Conservation (phyloP, 2,329 filamentous ascomycete species). For the Colletotrichum magnum region DNA sequence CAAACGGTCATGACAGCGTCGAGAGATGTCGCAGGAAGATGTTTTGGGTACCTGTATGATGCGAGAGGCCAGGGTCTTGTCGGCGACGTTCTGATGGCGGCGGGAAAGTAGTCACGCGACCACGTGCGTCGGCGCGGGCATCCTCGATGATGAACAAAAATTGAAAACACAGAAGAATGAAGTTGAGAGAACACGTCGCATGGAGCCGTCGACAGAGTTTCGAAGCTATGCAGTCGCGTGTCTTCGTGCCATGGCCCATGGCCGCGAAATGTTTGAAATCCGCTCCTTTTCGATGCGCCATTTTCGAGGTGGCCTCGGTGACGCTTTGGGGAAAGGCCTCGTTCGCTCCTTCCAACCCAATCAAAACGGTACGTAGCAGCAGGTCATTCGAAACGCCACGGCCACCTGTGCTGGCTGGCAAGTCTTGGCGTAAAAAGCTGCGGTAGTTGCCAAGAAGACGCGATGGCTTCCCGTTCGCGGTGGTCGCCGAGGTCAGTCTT, state of each 20-base stretch:
- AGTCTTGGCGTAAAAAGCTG: background rate
- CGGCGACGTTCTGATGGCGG: constrained; percentile 49
- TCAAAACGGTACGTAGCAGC: background rate
- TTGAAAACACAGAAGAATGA: too few relatives aligned
- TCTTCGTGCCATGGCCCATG: constrained; percentile 48
- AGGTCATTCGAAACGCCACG: background rate
- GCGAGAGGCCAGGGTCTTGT: constrained; percentile 57
- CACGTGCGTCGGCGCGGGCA: constrained; percentile 55
- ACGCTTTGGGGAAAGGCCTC: background rate
- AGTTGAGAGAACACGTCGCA: too few relatives aligned
- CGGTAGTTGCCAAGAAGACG: constrained; percentile 10
- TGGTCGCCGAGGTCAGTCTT: constrained; percentile 5
- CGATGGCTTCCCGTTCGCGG: constrained; percentile 14
- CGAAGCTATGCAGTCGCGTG: constrained; percentile 56
- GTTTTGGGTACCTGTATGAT: constrained; percentile 55
- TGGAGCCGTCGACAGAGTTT: constrained; percentile 47
- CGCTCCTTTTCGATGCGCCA: background rate
- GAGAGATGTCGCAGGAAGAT: constrained; percentile 49
- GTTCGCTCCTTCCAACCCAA: background rate
- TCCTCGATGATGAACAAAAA: constrained; percentile 23
- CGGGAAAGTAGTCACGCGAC: constrained; percentile 54
- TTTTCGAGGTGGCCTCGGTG: constrained; percentile 4
- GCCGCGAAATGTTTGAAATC: constrained; percentile 37
- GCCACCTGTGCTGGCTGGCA: background rate
- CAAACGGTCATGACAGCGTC: constrained; percentile 48